Evolutionary conservation across 2,329 filamentous ascomycete genomes (phyloP), one percentile per base, ranked within the genome.

Genomic region (Periconia sp.): DNA sequence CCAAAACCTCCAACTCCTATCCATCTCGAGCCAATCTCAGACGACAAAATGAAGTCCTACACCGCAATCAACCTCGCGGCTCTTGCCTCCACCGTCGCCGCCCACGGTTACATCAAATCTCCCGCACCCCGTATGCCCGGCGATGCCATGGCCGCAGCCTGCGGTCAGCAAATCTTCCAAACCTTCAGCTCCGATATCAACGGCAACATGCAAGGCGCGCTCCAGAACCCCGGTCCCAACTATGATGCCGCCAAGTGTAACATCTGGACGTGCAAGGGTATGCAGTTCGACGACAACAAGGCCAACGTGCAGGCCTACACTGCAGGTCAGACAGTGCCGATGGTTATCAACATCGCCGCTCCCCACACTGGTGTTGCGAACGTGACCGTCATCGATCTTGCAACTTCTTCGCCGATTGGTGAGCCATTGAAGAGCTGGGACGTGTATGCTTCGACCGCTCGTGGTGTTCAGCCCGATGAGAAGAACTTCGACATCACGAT

Each of bases 211-310:
- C 82, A 85, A 69, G 78, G 78, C 53, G 74, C 82, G 58, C 74
- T 82, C 42, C 80, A 83, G 66, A 74, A 79, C 35, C 79, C 77
- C 64, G 79, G 83, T 70, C 62, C 61, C 52, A 81, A 82, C 72
- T 81, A 76, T 70, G 66, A 80, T 52, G 74, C 71, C 42, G 68
- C 62, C 5, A 68, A 68, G 20, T 84, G 82, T 68, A 72, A 81
- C 62, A 73, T 82, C 63, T 82, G 77, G 76, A 76, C 82, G 45
- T 84, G 81, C 80, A 83, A 84, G 73, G 83, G 83, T 55, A 80
- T 80, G 72, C 79, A 84, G 64, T 83, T 79, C 70, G 76, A 63
- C 44, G 83, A 85, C 73, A 82, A 82, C 73, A 79, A 69, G 56
- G 76, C 69, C 58, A 81, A 81, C 60, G 74, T 84, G 44, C 76